Evolutionary conservation across 2,329 filamentous ascomycete species (phyloP).

Genomic region (Fusarium papillatum): DNA sequence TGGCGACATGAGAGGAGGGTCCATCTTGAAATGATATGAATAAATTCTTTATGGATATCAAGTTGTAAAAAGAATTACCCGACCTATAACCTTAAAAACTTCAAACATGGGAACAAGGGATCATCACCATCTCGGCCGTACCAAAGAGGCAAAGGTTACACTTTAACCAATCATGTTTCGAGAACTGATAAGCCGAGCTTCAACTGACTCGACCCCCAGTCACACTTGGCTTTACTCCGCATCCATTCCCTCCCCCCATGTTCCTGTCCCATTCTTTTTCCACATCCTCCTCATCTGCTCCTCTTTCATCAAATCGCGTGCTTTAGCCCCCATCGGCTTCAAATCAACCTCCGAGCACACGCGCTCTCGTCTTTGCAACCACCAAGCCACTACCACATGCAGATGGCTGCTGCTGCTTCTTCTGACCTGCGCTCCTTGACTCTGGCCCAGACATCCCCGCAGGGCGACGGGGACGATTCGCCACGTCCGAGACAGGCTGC

Average conservation of each 20-base stretch:
- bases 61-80: neutral
- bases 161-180: conserved; percentile 26
- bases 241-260: conserved; percentile 9
- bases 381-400: conserved; percentile 10
- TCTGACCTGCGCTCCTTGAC: conserved; percentile 16
- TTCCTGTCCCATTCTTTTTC: neutral
- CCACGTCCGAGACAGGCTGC: conserved; percentile 60
- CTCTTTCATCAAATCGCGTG: conserved; percentile 17
- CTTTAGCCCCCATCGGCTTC: conserved; percentile 19
- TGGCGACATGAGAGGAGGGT: conserved; percentile 35
- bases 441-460: conserved; percentile 34
- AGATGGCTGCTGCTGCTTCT: conserved; percentile 24
- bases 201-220: neutral
- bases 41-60: neutral
- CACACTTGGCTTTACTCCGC: conserved; percentile 17
- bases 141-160: conserved; percentile 18
- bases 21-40: neutral
- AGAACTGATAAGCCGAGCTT: conserved; percentile 1
- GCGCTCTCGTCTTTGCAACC: neutral
- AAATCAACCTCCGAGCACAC: conserved; percentile 31
- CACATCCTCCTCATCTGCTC: conserved; percentile 13
- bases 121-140: neutral
- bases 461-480: conserved; percentile 39
- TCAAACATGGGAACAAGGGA: neutral
- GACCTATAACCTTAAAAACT: conserved; percentile 1